A percentile compares a stretch with the other conserved stretches of the same genome.
Conservation (phyloP, 2,329 filamentous ascomycete genomes). For the Botrytis squamosa region DNA sequence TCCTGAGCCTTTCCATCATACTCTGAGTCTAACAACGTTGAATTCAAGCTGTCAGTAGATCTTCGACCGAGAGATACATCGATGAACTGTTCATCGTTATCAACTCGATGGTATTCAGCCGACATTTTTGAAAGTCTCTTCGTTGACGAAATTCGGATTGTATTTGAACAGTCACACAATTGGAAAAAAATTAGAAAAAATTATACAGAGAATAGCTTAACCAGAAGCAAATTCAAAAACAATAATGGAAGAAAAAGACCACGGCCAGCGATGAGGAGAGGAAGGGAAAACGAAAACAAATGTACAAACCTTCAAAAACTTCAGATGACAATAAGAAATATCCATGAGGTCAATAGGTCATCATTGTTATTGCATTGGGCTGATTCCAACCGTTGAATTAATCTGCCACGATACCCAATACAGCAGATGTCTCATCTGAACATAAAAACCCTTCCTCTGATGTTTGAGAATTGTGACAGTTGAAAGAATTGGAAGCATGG, state of each 20-base stretch:
- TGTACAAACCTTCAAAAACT: background rate
- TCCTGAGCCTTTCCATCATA: conserved; percentile 24
- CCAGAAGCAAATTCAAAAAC: background rate
- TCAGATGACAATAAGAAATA: background rate
- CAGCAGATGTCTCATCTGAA: background rate
- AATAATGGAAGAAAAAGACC: background rate
- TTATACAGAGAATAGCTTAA: background rate
- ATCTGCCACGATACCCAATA: background rate
- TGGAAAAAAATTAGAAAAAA: background rate
- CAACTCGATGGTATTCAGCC: conserved; percentile 34
- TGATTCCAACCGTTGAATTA: background rate
- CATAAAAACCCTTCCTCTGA: background rate
- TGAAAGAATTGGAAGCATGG: background rate
- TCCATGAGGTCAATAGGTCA: background rate
- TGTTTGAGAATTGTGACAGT: conserved; percentile 4
- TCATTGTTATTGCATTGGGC: background rate
- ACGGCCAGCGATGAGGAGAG: background rate
- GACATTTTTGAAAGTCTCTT: conserved; percentile 25
- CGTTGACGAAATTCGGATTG: background rate
- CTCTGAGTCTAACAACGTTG: conserved; percentile 34
- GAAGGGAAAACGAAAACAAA: background rate
- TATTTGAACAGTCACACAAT: background rate
- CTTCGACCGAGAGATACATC: conserved; percentile 26
- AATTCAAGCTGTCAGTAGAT: conserved; percentile 28
- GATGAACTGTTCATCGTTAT: conserved; percentile 32